A percentile compares a stretch with the other conserved stretches of the same genome.
Conservation (phyloP, 192 early-diverging fungal genomes). For the Coemansia sp. region DNA sequence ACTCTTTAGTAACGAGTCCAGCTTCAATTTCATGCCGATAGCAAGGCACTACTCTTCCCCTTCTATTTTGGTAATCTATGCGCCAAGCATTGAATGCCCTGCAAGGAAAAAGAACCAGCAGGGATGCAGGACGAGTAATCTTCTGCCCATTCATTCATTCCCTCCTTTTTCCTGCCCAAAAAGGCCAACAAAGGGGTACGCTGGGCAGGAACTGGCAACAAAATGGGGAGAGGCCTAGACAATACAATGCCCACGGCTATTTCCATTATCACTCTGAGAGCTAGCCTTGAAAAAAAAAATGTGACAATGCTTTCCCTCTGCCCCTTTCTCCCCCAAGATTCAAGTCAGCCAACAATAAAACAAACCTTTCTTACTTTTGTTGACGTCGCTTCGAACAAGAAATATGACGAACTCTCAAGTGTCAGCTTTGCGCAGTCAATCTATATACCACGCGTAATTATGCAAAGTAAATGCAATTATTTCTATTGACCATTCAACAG, state of each 20-base stretch:
- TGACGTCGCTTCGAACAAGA: not conserved
- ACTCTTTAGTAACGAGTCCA: not conserved
- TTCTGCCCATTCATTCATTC: not conserved
- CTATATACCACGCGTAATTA: slow-evolving; percentile 8
- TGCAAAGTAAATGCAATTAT: slow-evolving; percentile 15
- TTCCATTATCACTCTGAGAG: slow-evolving; percentile 2
- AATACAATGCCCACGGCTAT: slow-evolving; percentile 10
- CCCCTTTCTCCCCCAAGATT: not conserved
- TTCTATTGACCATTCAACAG: slow-evolving; percentile 10
- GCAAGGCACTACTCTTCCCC: not conserved
- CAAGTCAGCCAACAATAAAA: not conserved
- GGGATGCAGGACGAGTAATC: slow-evolving; percentile 4
- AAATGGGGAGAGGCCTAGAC: slow-evolving; percentile 7
- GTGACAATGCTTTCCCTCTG: slow-evolving; percentile 5
- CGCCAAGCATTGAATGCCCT: not conserved
- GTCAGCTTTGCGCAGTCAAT: slow-evolving; percentile 6
- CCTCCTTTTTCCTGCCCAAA: not conserved
- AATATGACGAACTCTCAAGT: not conserved
- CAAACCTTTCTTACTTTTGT: slow-evolving; percentile 3
- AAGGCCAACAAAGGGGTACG: not conserved
- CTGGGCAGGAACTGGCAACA: not conserved
- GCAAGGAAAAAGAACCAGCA: not conserved
- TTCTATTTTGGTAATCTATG: not conserved
- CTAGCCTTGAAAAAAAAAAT: not conserved
- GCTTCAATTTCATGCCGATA: slow-evolving; percentile 6